Evolutionary conservation across 2,329 filamentous ascomycete genomes (phyloP).

Genomic region (Aspergillus ustus): DNA sequence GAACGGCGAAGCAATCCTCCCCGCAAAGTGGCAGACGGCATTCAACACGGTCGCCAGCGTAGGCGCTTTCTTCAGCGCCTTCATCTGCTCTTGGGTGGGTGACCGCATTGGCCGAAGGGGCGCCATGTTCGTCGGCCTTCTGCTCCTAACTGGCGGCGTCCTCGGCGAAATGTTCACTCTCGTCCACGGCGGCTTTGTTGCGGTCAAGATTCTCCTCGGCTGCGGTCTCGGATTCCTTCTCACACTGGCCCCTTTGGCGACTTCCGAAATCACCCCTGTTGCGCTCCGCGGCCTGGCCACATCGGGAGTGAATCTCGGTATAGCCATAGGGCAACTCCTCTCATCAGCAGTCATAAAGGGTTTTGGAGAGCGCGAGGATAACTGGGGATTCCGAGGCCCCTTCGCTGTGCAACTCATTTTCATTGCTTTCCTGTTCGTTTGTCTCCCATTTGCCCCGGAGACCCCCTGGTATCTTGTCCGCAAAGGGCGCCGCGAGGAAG

Average conservation of each 20-base stretch:
- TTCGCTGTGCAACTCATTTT: background rate
- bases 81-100: too few relatives aligned
- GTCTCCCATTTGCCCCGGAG: constrained; percentile 5
- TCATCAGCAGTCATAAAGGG: background rate
- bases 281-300: background rate
- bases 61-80: too few relatives aligned
- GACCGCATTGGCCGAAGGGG: too few relatives aligned
- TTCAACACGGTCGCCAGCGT: too few relatives aligned
- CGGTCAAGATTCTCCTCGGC: too few relatives aligned
- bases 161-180: too few relatives aligned
- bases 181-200: too few relatives aligned
- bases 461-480: constrained; percentile 2
- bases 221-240: too few relatives aligned
- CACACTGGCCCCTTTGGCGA: background rate
- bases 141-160: too few relatives aligned
- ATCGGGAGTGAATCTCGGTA: background rate
- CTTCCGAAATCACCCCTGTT: background rate
- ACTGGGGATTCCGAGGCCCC: background rate
- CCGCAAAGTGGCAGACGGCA: too few relatives aligned
- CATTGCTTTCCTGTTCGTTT: background rate
- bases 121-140: too few relatives aligned
- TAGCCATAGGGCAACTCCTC: background rate
- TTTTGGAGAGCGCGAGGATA: background rate
- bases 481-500: background rate
- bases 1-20: too few relatives aligned